Conservation (phyloP, 345 rosid genomes). For the Ceriops zippeliana region DNA sequence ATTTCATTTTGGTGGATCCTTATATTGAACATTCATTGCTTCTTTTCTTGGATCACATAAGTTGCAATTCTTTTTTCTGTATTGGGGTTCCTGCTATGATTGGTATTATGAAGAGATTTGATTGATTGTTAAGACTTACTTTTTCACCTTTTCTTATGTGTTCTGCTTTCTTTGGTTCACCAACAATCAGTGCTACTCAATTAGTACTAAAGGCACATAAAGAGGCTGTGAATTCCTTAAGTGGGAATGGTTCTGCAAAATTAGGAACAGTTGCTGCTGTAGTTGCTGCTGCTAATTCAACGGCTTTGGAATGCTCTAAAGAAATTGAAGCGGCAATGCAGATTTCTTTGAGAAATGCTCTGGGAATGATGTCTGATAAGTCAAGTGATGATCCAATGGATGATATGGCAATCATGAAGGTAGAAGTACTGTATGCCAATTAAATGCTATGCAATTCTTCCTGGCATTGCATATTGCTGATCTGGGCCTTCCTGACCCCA, state of each 20-base stretch:
- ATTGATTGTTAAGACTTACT: not conserved
- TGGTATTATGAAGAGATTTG: no score
- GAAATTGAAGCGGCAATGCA: slow-evolving; percentile 99
- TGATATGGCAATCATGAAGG: slow-evolving; percentile 95
- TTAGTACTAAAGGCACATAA: slow-evolving; percentile 91
- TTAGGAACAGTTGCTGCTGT: slow-evolving; percentile 92
- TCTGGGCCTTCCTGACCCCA: no score
- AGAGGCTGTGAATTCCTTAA: slow-evolving; percentile 91
- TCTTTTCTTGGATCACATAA: no score
- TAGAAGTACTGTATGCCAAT: slow-evolving; percentile 5
- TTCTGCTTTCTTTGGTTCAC: slow-evolving; percentile 13
- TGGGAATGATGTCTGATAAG: slow-evolving; percentile 58
- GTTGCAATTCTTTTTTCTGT: no score
- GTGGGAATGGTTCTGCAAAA: slow-evolving; percentile 87
- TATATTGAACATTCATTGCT: no score
- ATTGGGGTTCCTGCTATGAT: no score
- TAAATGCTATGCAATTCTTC: no score
- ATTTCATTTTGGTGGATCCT: no score
- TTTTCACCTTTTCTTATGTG: not conserved
- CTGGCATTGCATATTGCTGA: no score
- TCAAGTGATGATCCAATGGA: slow-evolving; percentile 83
- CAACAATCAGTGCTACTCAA: slow-evolving; percentile 67
- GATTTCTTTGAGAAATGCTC: slow-evolving; percentile 83
- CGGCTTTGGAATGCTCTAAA: slow-evolving; percentile 86
- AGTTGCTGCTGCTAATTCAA: slow-evolving; percentile 98